Evolutionary conservation across 169 alveolate genomes (phyloP), one percentile per base, ranked within the genome.

Genomic region (Cryptosporidium andersoni): DNA sequence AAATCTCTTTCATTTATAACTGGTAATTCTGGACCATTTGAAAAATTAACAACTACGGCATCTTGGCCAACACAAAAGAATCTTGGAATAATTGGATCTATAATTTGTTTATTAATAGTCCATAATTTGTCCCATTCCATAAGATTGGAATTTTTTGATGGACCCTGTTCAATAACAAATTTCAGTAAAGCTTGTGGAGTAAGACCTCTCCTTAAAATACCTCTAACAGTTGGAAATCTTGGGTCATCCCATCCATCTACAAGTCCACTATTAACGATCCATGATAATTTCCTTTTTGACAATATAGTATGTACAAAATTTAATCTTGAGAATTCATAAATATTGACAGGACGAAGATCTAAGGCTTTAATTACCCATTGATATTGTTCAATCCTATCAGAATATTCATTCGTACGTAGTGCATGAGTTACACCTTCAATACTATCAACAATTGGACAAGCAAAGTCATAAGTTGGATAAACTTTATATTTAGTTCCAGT

Each of bases 61-160:
- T 49, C 92, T 65, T 52, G 67, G 64, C 91, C 95, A 51, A 97
- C 96, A 49, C 99, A 98, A 51, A 95, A 93, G 82, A 89, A 97
- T 82, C 99, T 93, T 49, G 98, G 98, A 16, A 96, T 97, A 14
- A 94, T 89, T 2, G 98, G 98, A 88, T 97, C 99, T 66, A 96
- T 95, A 42, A 92, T 82, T 81, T 95, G 95, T 89, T 96, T 97
- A 90, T 98, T 98, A 65, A 94, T 93, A 5, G 99, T 96, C 99
- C 99, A 98, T 1, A 98, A 91, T 88, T 97, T 97, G 90, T 98
- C 99, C 99, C 99, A 98, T 80, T 97, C 99, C 99, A 97, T 97
- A 82, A 96, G 91, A 66, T 96, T 96, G 39, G 97, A 97, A 34
- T 97, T 96, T 92, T 96, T 96, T 5, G 98, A 94, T 11, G 99